A percentile compares a stretch with the other conserved stretches of the same genome.
Conservation (phyloP, 2,329 filamentous ascomycete genomes). For the Apiospora rasikravindrae region DNA sequence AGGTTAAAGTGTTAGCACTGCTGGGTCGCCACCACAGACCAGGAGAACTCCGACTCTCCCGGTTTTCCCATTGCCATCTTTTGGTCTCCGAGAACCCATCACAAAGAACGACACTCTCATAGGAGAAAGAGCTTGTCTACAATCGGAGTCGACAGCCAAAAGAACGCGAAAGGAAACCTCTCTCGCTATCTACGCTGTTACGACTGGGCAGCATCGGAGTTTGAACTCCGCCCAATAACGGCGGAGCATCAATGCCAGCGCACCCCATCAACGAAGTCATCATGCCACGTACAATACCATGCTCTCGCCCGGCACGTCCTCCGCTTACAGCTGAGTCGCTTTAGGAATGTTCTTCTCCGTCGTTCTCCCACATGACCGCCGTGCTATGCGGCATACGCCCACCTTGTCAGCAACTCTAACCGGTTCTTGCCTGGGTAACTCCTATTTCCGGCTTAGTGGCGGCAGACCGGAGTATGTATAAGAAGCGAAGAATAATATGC, state of each 20-base stretch:
- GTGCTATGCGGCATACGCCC: background rate
- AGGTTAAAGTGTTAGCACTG: background rate
- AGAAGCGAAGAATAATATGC: background rate
- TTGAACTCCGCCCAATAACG: background rate
- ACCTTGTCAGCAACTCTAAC: background rate
- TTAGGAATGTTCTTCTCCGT: background rate
- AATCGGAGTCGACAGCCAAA: background rate
- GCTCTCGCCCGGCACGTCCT: background rate
- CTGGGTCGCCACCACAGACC: background rate
- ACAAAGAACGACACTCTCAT: background rate
- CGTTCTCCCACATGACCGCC: background rate
- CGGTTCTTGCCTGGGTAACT: background rate
- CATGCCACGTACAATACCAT: background rate
- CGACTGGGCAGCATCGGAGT: background rate
- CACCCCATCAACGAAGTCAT: background rate
- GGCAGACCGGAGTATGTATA: background rate
- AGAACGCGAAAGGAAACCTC: background rate
- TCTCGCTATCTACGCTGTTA: background rate
- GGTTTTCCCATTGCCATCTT: background rate
- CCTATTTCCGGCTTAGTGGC: conserved; percentile 2
- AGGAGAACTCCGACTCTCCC: background rate
- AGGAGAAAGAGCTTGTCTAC: background rate
- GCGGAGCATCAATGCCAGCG: background rate
- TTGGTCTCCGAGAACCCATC: background rate
- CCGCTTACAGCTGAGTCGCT: background rate